These are phyloP conservation scores for Thymus quinquecostatus DNA, from an alignment of 257 asterid genomes.

Conservation along the genomic window DNA sequence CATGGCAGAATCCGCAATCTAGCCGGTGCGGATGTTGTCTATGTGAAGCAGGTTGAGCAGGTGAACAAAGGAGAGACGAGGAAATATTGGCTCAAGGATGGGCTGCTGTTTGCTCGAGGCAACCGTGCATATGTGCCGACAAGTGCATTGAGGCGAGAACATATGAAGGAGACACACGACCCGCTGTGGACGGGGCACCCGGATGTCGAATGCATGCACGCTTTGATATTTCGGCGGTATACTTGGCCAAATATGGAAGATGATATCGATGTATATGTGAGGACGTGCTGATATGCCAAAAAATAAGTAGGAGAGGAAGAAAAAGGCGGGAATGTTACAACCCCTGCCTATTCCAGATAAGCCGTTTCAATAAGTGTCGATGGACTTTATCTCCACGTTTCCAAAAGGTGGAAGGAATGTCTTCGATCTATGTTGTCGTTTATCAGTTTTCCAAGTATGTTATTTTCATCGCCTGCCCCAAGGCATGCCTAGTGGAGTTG, in stretches of 20 bases:
- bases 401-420: background rate
- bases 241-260: constrained; percentile 11
- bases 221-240: background rate
- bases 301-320: background rate
- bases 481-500: background rate
- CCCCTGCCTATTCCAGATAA: background rate
- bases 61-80: background rate
- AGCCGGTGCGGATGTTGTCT: background rate
- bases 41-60: background rate
- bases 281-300: background rate
- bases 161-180: constrained; percentile 7
- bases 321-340: background rate
- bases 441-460: background rate
- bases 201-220: background rate
- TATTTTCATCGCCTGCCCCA: background rate
- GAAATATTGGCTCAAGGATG: background rate
- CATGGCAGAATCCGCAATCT: background rate
- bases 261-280: constrained; percentile 4
- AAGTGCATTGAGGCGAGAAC: background rate
- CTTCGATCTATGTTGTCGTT: background rate
- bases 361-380: background rate
- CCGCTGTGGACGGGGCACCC: constrained; percentile 12
- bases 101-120: background rate
- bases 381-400: background rate
- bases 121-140: background rate